A percentile compares a stretch with the other conserved stretches of the same genome.
phyloP scores from a whole-genome alignment of 495 filamentous ascomycete species.

The Monascus purpureus region DNA sequence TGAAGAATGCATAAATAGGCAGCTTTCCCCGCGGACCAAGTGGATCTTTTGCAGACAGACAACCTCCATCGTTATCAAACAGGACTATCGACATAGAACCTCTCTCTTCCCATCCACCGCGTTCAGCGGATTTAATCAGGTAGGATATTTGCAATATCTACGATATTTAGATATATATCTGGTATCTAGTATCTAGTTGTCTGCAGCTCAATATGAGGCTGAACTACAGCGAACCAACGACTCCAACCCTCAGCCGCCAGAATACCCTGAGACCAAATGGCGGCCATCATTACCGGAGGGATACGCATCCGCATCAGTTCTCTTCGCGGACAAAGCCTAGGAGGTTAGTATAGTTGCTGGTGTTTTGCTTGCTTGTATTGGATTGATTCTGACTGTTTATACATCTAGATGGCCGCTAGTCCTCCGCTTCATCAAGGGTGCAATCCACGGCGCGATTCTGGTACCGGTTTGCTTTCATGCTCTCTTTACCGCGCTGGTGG shows the following conservation, averaged over 20 bases:
- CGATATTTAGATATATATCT: too few relatives aligned
- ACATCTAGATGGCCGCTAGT: slow-evolving; percentile 53
- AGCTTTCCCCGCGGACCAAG: too few relatives aligned
- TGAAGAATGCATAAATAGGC: too few relatives aligned
- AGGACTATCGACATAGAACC: too few relatives aligned
- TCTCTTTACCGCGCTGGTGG: slow-evolving; percentile 46
- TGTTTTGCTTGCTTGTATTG: background rate
- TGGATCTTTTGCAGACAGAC: too few relatives aligned
- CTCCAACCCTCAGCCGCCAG: slow-evolving; percentile 24
- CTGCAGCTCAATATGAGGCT: slow-evolving; percentile 21
- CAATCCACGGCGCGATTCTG: slow-evolving; percentile 53
- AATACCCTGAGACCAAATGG: slow-evolving; percentile 11
- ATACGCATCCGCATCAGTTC: slow-evolving; percentile 26
- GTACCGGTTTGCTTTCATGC: slow-evolving; percentile 52
- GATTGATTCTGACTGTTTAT: background rate
- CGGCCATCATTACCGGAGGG: slow-evolving; percentile 17
- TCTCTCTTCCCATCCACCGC: too few relatives aligned
- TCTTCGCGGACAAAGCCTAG: slow-evolving; percentile 43
- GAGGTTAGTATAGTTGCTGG: slow-evolving; percentile 18
- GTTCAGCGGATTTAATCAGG: too few relatives aligned
- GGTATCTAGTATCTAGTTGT: too few relatives aligned
- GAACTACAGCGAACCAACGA: slow-evolving; percentile 24
- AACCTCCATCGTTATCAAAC: too few relatives aligned
- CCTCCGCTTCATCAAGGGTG: slow-evolving; percentile 62
- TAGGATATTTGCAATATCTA: too few relatives aligned